Evolutionary conservation across 306 rosid genomes (phyloP), one percentile per base, ranked within the genome.

Genomic region (Dryas octopetala): DNA sequence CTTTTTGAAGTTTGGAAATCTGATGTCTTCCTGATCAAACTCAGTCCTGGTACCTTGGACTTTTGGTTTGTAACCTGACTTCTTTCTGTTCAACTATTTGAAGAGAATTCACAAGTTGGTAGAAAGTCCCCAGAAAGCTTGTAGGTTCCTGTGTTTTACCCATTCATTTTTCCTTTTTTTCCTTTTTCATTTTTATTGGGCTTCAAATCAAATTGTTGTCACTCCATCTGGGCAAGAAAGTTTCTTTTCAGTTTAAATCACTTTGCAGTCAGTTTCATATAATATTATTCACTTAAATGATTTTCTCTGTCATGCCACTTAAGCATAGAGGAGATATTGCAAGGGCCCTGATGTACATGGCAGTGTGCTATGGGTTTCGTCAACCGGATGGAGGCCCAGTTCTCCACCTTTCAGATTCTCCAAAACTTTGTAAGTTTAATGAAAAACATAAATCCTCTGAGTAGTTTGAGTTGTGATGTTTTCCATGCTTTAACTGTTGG

Each of bases 281-380:
- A 2, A 2, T 15, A 68, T 47, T 40, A 15, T 41, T 62, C 7
- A 12, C 57, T 67, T 16, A 67, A 0, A 0, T 23, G 57, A 67
- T 67, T 48, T 48, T 48, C 48, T 10, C 0, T 68, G 17, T 68
- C 45, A 28, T 50, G 23, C 32, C 60, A 68, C 46, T 71, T 82
- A 86, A 88, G 96, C 89, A 88, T 48, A 87, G 93, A 85, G 93
- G 96, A 73, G 96, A 91, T 77, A 84, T 91, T 62, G 91, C 96
- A 52, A 85, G 90, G 88, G 91, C 90, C 62, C 67, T 88, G 76
- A 86, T 91, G 96, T 91, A 85, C 85, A 88, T 88, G 91, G 93
- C 89, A 72, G 86, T 91, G 66, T 80, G 86, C 65, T 91, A 91
- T 62, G 90, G 93, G 72, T 83, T 83, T 73, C 83, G 46, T 52